These are phyloP conservation scores for Wickerhamiella azymoides DNA, from an alignment of 805 yeast species.

Conservation along the genomic window DNA sequence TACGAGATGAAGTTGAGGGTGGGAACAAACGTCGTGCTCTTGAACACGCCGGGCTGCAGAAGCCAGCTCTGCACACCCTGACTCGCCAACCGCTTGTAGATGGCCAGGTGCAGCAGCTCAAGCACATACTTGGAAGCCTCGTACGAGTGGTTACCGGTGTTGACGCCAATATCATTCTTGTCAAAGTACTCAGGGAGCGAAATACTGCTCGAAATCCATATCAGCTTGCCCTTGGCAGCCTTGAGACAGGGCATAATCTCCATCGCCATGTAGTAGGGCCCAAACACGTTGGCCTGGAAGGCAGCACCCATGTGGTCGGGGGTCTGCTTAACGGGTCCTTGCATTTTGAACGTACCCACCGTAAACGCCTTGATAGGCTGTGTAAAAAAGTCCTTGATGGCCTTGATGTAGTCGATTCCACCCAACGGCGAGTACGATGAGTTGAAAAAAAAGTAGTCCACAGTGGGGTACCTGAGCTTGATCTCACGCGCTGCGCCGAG, in stretches of 20 bases:
- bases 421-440: slow-evolving; percentile 81
- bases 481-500: slow-evolving; percentile 62
- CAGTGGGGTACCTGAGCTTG: slow-evolving; percentile 42
- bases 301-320: slow-evolving; percentile 71
- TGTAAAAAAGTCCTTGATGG: slow-evolving; percentile 48
- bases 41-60: slow-evolving; percentile 89
- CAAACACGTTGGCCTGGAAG: slow-evolving; percentile 93
- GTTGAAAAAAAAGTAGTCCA: slow-evolving; percentile 72
- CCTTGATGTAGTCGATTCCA: slow-evolving; percentile 79
- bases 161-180: slow-evolving; percentile 58
- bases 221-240: slow-evolving; percentile 29
- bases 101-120: slow-evolving; percentile 67
- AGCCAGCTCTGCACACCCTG: slow-evolving; percentile 57
- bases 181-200: slow-evolving; percentile 63
- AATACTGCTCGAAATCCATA: slow-evolving; percentile 82
- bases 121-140: slow-evolving; percentile 85
- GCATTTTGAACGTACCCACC: slow-evolving; percentile 72
- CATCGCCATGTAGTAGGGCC: slow-evolving; percentile 76
- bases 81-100: slow-evolving; percentile 37
- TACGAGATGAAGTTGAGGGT: slow-evolving; percentile 66
- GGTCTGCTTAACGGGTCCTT: slow-evolving; percentile 62
- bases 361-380: slow-evolving; percentile 78
- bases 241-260: slow-evolving; percentile 43
- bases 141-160: slow-evolving; percentile 53
- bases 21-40: slow-evolving; percentile 63